Evolutionary conservation across 1,284 basidiomycete genomes (phyloP).

Genomic region (Pyrrhoderma lamaoense): DNA sequence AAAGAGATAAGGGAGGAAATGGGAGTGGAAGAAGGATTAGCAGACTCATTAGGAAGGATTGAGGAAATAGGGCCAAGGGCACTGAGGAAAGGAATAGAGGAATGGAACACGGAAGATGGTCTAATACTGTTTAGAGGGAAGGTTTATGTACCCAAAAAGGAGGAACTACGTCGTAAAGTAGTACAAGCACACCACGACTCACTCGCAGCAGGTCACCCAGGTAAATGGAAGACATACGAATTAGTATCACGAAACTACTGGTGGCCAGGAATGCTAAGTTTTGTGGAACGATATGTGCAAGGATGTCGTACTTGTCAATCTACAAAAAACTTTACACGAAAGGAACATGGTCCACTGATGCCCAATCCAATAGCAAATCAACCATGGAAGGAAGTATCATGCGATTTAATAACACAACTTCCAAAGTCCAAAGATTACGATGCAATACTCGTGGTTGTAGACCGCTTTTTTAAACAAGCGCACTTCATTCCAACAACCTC

Average conservation of each 20-base stretch:
- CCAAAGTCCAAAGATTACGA: slow-evolving; percentile 29
- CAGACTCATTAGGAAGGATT: slow-evolving; percentile 22
- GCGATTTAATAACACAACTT: slow-evolving; percentile 23
- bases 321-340: slow-evolving; percentile 16
- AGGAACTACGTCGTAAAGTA: slow-evolving; percentile 8
- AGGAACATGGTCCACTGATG: slow-evolving; percentile 18
- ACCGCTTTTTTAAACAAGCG: slow-evolving; percentile 29
- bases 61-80: slow-evolving; percentile 26
- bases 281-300: slow-evolving; percentile 19
- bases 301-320: slow-evolving; percentile 20
- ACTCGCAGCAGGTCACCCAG: slow-evolving; percentile 26
- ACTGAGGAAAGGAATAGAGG: slow-evolving; percentile 23
- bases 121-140: slow-evolving; percentile 1
- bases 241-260: slow-evolving; percentile 16
- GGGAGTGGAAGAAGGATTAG: too few species aligned
- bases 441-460: slow-evolving; percentile 31
- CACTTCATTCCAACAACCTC: too few species aligned
- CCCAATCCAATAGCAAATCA: too few species aligned
- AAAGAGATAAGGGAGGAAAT: slow-evolving; percentile 22
- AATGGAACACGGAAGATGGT: not conserved
- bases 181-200: too few species aligned
- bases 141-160: slow-evolving; percentile 10
- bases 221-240: slow-evolving; percentile 26
- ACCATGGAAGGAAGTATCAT: slow-evolving; percentile 18
- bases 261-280: too few species aligned